Conservation (phyloP, 306 rosid genomes). For the Trifolium dubium region DNA sequence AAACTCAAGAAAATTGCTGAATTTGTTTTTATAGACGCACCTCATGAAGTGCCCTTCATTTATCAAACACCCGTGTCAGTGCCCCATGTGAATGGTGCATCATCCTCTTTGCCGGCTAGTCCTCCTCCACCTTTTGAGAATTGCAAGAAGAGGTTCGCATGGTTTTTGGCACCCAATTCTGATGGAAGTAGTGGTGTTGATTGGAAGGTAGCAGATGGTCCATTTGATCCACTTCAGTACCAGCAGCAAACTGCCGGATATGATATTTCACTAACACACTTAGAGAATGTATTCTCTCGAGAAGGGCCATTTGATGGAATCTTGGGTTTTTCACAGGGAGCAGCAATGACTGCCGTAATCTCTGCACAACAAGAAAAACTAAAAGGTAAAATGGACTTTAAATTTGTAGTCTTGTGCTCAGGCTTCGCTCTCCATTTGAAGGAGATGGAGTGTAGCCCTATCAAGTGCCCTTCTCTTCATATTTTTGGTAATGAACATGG, state of each 20-base stretch:
- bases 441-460: conserved; percentile 48
- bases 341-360: conserved; percentile 80
- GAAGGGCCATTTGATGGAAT: conserved; percentile 87
- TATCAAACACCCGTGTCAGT: conserved; percentile 56
- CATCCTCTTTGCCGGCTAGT: conserved; percentile 43
- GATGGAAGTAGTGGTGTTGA: conserved; percentile 38
- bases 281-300: conserved; percentile 57
- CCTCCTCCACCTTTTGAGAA: conserved; percentile 62
- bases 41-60: conserved; percentile 81
- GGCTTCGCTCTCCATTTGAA: conserved; percentile 60
- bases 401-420: conserved; percentile 79
- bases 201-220: conserved; percentile 71
- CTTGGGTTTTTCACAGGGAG: conserved; percentile 92
- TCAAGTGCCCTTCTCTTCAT: conserved; percentile 80
- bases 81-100: conserved; percentile 34
- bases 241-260: conserved; percentile 77
- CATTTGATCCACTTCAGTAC: conserved; percentile 86
- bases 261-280: conserved; percentile 62
- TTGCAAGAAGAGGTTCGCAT: conserved; percentile 80
- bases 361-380: conserved; percentile 57
- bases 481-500: conserved; percentile 76
- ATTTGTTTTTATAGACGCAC: conserved; percentile 76
- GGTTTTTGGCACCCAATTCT: conserved; percentile 67
- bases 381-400: conserved; percentile 55
- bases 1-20: conserved; percentile 76